Evolutionary conservation across 768 basidiomycete genomes (phyloP).

Genomic region (Hygrocybe coccinea): DNA sequence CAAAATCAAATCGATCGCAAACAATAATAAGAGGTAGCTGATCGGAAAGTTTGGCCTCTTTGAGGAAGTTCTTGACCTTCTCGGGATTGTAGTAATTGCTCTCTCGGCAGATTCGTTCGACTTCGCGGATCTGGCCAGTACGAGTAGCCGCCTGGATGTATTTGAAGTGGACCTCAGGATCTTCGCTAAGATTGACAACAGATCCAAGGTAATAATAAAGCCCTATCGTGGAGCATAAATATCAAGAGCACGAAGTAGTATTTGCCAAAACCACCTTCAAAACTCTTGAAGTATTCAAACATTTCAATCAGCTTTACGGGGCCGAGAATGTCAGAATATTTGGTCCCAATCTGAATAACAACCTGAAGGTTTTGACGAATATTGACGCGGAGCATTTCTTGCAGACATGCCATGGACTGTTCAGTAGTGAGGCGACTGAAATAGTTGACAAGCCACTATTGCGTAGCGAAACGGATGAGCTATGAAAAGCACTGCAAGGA

Average conservation of each 20-base stretch:
- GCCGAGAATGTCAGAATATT: constrained; percentile 97
- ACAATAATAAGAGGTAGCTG: constrained; percentile 99
- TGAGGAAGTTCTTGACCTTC: constrained; percentile 99
- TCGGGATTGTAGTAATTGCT: constrained; percentile 97
- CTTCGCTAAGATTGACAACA: constrained; percentile 92
- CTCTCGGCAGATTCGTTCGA: constrained; percentile 97
- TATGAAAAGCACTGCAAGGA: neutral
- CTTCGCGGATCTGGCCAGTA: constrained; percentile 97
- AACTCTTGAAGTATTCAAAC: constrained; percentile 97
- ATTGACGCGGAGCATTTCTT: constrained; percentile 96
- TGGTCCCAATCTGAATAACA: constrained; percentile 95
- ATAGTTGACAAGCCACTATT: constrained; percentile 91
- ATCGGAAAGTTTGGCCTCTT: constrained; percentile 93
- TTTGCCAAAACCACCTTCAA: constrained; percentile 66
- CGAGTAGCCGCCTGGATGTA: constrained; percentile 98
- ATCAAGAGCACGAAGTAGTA: neutral
- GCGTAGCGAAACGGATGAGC: constrained; percentile 4
- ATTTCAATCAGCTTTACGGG: constrained; percentile 97
- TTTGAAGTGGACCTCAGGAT: constrained; percentile 98
- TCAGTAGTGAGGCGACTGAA: constrained; percentile 96
- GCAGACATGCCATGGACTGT: constrained; percentile 91
- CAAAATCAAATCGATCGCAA: constrained; percentile 99
- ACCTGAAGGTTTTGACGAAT: constrained; percentile 96
- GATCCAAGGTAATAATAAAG: constrained; percentile 99
- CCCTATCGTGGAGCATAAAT: constrained; percentile 36